A percentile compares a stretch with the other conserved stretches of the same genome.
phyloP scores from a whole-genome alignment of 345 rosid genomes.

The Firmiana major region DNA sequence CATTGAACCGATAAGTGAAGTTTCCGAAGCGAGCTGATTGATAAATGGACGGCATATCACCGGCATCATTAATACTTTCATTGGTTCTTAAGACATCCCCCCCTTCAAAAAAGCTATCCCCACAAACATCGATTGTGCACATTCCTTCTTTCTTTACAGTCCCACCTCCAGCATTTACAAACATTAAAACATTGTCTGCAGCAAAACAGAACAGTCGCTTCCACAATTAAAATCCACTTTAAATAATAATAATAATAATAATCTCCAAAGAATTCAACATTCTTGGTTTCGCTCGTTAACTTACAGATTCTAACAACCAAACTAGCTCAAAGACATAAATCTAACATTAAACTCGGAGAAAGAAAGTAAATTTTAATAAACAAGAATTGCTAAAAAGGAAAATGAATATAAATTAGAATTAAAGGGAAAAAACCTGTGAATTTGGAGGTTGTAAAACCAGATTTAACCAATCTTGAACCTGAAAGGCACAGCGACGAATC shows the following conservation, averaged over 20 bases:
- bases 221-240: neutral
- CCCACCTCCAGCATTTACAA: slow-evolving; percentile 44
- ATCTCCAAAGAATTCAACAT: too few species aligned
- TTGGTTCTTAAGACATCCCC: slow-evolving; percentile 39
- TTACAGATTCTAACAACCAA: too few species aligned
- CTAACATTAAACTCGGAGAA: neutral
- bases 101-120: slow-evolving; percentile 37
- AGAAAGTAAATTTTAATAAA: neutral
- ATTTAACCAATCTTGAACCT: slow-evolving; percentile 29
- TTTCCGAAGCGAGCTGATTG: slow-evolving; percentile 43
- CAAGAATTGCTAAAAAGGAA: neutral
- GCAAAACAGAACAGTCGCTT: slow-evolving; percentile 1
- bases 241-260: neutral
- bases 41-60: slow-evolving; percentile 37
- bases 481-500: slow-evolving; percentile 36
- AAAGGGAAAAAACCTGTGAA: slow-evolving; percentile 24
- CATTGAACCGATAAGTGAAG: slow-evolving; percentile 29
- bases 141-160: slow-evolving; percentile 16
- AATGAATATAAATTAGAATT: neutral
- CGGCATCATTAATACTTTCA: slow-evolving; percentile 35
- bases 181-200: slow-evolving; percentile 31
- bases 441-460: slow-evolving; percentile 28
- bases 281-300: too few species aligned
- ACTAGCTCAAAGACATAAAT: too few species aligned
- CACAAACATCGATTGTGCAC: slow-evolving; percentile 7